These are phyloP conservation scores for Pleomassaria siparia DNA, from an alignment of 2,329 filamentous ascomycete genomes.

Conservation along the genomic window DNA sequence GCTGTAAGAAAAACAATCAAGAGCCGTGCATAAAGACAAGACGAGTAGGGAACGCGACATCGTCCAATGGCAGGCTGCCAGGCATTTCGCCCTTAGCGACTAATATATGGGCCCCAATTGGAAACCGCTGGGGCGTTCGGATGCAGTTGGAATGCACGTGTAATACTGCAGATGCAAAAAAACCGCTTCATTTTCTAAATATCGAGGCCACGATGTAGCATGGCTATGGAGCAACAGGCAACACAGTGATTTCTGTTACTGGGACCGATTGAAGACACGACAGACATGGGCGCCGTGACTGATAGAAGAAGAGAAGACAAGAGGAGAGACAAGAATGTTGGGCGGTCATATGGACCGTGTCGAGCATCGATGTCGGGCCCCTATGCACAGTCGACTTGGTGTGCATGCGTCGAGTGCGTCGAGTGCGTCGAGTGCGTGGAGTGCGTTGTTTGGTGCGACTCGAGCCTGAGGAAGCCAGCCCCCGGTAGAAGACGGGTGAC, in stretches of 20 bases:
- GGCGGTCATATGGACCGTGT: slow-evolving; percentile 22
- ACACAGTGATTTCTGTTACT: slow-evolving; percentile 11
- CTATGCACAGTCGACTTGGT: slow-evolving; percentile 24
- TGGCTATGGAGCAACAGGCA: slow-evolving; percentile 14
- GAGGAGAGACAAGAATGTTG: slow-evolving; percentile 18
- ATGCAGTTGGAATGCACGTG: slow-evolving; percentile 27
- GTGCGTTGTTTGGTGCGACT: slow-evolving; percentile 33
- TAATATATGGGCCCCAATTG: slow-evolving; percentile 37
- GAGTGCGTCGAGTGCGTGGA: too few relatives aligned
- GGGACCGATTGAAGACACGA: slow-evolving; percentile 16
- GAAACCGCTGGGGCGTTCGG: slow-evolving; percentile 25
- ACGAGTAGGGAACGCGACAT: slow-evolving; percentile 26
- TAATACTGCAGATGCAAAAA: slow-evolving; percentile 17
- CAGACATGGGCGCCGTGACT: slow-evolving; percentile 7
- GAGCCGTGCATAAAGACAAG: slow-evolving; percentile 33
- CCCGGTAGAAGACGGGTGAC: too few relatives aligned
- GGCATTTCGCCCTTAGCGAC: slow-evolving; percentile 32
- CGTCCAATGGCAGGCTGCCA: slow-evolving; percentile 34
- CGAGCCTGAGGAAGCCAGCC: slow-evolving; percentile 12
- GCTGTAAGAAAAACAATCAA: slow-evolving; percentile 26
- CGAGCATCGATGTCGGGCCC: slow-evolving; percentile 22
- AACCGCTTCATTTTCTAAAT: slow-evolving; percentile 17
- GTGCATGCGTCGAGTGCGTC: slow-evolving; percentile 36
- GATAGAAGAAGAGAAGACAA: slow-evolving; percentile 13
- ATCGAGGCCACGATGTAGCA: slow-evolving; percentile 18